A percentile compares a stretch with the other conserved stretches of the same genome.
phyloP scores from a whole-genome alignment of 2,329 filamentous ascomycete species.

The Colletotrichum nymphaeae region DNA sequence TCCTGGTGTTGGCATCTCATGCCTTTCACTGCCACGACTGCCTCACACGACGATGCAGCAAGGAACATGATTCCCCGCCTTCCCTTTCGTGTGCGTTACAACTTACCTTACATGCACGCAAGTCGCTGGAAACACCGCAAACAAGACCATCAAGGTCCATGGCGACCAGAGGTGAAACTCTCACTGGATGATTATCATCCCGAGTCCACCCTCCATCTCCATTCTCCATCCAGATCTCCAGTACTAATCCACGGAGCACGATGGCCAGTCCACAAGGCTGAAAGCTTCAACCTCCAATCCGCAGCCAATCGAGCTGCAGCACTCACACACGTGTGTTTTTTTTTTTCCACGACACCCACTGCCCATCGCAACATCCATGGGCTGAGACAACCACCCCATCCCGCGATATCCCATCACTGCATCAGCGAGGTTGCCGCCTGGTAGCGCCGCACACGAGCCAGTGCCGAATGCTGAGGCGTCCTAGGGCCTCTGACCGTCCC shows the following conservation, averaged over 20 bases:
- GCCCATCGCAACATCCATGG: neutral
- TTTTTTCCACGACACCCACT: conserved; percentile 3
- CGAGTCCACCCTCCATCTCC: neutral
- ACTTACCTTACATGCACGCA: neutral
- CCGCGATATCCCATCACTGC: neutral
- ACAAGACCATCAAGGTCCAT: conserved; percentile 28
- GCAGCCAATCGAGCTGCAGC: conserved; percentile 30
- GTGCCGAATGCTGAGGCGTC: neutral
- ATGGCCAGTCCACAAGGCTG: conserved; percentile 31
- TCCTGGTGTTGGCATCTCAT: neutral
- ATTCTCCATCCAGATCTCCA: conserved; percentile 2
- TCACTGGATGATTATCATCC: neutral
- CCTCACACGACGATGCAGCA: conserved; percentile 5
- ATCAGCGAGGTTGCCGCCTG: neutral
- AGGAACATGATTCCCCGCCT: conserved; percentile 1
- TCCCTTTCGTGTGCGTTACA: neutral
- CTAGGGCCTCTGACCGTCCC: conserved; percentile 12
- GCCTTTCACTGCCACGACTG: neutral
- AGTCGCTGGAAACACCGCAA: conserved; percentile 8
- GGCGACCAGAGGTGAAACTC: conserved; percentile 1
- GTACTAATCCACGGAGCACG: conserved; percentile 13
- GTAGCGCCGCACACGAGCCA: conserved; percentile 14
- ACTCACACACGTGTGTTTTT: conserved; percentile 25
- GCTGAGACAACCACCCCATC: conserved; percentile 9
- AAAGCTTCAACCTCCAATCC: neutral